phyloP scores from a whole-genome alignment of 2,329 filamentous ascomycete genomes.

The Orbilia ellipsospora region DNA sequence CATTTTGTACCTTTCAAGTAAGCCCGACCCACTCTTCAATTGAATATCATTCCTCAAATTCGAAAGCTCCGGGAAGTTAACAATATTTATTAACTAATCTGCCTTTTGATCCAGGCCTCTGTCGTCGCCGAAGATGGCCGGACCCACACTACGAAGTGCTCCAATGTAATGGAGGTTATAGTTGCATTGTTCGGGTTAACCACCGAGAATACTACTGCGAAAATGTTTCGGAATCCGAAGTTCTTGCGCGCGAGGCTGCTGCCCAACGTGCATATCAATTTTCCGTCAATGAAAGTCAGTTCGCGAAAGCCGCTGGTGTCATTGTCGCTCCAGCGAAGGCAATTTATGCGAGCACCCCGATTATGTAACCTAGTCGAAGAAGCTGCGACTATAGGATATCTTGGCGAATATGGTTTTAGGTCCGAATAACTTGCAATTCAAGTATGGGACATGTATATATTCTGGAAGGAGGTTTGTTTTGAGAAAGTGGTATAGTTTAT shows the following conservation, averaged over 20 bases:
- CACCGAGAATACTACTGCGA: constrained; percentile 77
- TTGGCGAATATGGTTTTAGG: too few relatives aligned
- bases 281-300: constrained; percentile 73
- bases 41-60: neutral
- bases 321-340: constrained; percentile 51
- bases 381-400: too few relatives aligned
- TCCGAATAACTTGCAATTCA: too few relatives aligned
- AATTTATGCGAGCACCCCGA: constrained; percentile 45
- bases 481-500: too few relatives aligned
- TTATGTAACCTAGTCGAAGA: constrained; percentile 23
- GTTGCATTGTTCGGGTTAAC: constrained; percentile 75
- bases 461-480: too few relatives aligned
- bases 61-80: neutral
- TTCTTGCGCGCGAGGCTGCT: constrained; percentile 73
- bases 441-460: too few relatives aligned
- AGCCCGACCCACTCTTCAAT: constrained; percentile 57
- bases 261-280: constrained; percentile 77
- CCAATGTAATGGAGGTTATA: constrained; percentile 69
- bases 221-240: constrained; percentile 69
- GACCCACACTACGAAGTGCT: constrained; percentile 68
- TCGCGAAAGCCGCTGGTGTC: constrained; percentile 47
- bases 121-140: constrained; percentile 59
- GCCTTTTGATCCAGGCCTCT: constrained; percentile 56
- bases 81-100: constrained; percentile 8
- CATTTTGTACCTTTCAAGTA: constrained; percentile 67